These are phyloP conservation scores for Penicillium sp. DNA, from an alignment of 2,329 filamentous ascomycete genomes.

Conservation along the genomic window DNA sequence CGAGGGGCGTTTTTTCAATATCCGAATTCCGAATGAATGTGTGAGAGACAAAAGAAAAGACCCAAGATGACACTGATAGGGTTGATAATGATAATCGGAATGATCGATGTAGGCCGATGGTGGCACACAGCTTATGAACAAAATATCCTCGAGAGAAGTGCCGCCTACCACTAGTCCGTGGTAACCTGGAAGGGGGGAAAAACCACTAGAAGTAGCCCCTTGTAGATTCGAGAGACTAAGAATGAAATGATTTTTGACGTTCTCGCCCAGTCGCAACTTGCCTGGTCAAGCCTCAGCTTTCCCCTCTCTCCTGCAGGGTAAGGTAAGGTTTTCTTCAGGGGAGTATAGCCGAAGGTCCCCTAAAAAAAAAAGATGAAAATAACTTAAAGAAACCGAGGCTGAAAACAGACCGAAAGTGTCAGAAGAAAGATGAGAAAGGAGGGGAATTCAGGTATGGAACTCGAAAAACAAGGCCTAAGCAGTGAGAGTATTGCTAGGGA, in stretches of 20 bases:
- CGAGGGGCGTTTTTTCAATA: background rate
- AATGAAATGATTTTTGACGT: constrained; percentile 5
- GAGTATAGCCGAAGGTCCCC: background rate
- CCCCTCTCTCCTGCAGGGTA: background rate
- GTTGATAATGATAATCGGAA: constrained; percentile 11
- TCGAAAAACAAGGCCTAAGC: constrained; percentile 19
- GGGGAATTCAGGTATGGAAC: constrained; percentile 8
- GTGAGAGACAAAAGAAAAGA: background rate
- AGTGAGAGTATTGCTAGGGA: background rate
- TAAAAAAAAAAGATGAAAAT: background rate
- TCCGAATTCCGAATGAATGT: background rate
- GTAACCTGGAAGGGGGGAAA: constrained; percentile 14
- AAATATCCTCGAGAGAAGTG: constrained; percentile 21
- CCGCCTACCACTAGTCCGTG: constrained; percentile 23
- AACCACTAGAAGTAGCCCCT: constrained; percentile 23
- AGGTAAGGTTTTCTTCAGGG: background rate
- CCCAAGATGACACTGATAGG: background rate
- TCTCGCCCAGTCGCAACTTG: constrained; percentile 6
- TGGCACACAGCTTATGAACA: constrained; percentile 21
- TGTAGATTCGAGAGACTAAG: constrained; percentile 23
- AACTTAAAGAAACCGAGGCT: background rate
- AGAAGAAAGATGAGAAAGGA: constrained; percentile 27
- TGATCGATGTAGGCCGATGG: constrained; percentile 13
- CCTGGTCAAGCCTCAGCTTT: background rate
- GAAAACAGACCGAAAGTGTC: background rate